A percentile compares a stretch with the other conserved stretches of the same genome.
These are phyloP conservation scores for Curvularia sp. DNA, from an alignment of 2,329 filamentous ascomycete genomes.

Conservation along the genomic window DNA sequence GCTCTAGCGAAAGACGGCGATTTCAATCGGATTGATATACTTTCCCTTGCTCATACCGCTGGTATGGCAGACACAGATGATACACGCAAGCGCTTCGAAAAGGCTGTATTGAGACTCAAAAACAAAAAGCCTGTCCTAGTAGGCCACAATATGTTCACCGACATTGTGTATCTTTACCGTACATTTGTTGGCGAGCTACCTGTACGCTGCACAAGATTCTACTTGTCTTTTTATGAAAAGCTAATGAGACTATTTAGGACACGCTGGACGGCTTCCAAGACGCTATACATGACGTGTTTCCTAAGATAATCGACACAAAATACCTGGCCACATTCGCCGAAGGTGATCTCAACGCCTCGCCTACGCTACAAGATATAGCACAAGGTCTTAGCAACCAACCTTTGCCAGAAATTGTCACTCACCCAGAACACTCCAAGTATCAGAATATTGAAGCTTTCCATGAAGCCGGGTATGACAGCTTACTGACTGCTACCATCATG, in stretches of 20 bases:
- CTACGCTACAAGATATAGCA: conserved; percentile 58
- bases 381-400: conserved; percentile 51
- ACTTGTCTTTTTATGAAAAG: not conserved
- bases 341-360: conserved; percentile 59
- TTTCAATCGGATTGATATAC: conserved; percentile 47
- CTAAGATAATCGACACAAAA: conserved; percentile 67
- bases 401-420: conserved; percentile 52
- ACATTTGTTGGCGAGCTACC: conserved; percentile 67
- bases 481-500: conserved; percentile 65
- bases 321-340: conserved; percentile 66
- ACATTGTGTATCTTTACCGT: conserved; percentile 69
- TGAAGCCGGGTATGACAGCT: conserved; percentile 69
- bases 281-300: conserved; percentile 62
- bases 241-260: conserved; percentile 20
- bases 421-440: conserved; percentile 51
- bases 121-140: conserved; percentile 61
- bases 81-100: conserved; percentile 49
- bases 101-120: conserved; percentile 53
- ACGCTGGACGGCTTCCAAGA: conserved; percentile 61
- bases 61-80: conserved; percentile 48
- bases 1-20: conserved; percentile 51
- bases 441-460: conserved; percentile 55
- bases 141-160: conserved; percentile 70
- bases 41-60: conserved; percentile 46
- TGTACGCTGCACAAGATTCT: not conserved